Evolutionary conservation across 2,329 filamentous ascomycete genomes (phyloP), one percentile per base, ranked within the genome.

Genomic region (Talaromyces sp.): DNA sequence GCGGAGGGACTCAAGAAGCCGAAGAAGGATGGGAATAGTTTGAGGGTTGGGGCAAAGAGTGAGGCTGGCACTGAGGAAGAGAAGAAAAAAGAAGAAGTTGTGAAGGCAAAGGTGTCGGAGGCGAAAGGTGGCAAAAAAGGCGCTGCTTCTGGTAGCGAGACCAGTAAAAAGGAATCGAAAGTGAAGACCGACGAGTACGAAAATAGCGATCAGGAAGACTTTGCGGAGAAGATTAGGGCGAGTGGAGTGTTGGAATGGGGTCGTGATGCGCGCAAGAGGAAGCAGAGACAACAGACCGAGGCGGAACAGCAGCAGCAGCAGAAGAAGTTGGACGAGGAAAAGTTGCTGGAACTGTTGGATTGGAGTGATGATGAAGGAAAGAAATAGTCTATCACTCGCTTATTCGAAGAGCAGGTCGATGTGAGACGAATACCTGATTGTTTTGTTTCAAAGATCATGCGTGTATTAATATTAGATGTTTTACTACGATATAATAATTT

Each of bases 261-360:
- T 39, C 86, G 86, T 78, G 88, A 86, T 78, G 88, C 89, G 31
- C 81, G 88, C 69, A 83, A 85, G 73, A 84, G 88, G 70, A 88
- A 90, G 79, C 82, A 87, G 69, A 25, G 56, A 43, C 56, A 59
- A n/a, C 37, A 31, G 39, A 8, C 15, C 2, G 56, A 41, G 22
- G 19, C 37, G 37, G 56, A 59, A 45, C 33, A 88, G 71, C 75
- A 90, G 63, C 86, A 87, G 84, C 81, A 41, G 82, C 87, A 69
- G 87, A 90, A 69, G 81, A 85, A 87, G 66, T 84, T 89, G 68
- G 87, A 88, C 69, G 88, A 90, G 75, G 88, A 89, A 81, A 89
- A 92, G 73, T 89, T 92, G 70, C 84, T 86, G 71, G 87, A 92
- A 76, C 87, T 88, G 70, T 75, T 91, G 73, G 81, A 84, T 27